Evolutionary conservation across 176 grass and related monocot genomes (phyloP).

Genomic region (Musa itinerans): DNA sequence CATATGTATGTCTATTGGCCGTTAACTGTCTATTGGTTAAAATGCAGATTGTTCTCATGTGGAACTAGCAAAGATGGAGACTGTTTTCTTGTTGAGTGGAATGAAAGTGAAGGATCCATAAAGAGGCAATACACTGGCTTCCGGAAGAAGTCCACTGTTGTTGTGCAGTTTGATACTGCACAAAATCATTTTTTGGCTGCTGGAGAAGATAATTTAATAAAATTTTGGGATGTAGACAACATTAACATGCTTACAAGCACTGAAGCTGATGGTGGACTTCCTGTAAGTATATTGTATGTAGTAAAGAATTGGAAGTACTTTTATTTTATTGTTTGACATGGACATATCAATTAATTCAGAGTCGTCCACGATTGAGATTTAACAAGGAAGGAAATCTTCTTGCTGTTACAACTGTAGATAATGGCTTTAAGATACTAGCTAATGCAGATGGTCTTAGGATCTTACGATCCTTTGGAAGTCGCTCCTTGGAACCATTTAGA

Average conservation of each 20-base stretch:
- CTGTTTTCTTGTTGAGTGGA: constrained; percentile 91
- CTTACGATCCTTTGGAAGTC: constrained; percentile 41
- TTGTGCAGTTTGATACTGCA: constrained; percentile 92
- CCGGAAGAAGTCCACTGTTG: constrained; percentile 55
- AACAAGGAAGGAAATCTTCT: constrained; percentile 98
- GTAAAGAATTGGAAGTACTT: too few species aligned
- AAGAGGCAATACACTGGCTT: constrained; percentile 83
- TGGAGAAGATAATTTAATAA: constrained; percentile 90
- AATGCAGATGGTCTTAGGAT: constrained; percentile 70
- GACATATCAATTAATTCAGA: constrained; percentile 37
- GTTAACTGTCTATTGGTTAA: not conserved
- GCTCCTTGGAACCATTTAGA: constrained; percentile 68
- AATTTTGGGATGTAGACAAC: constrained; percentile 94
- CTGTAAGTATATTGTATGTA: constrained; percentile 36
- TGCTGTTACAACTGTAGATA: constrained; percentile 83
- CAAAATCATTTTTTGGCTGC: constrained; percentile 94
- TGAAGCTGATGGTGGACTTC: constrained; percentile 72
- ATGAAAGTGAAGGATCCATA: constrained; percentile 98
- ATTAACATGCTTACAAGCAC: constrained; percentile 65
- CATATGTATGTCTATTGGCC: too few species aligned
- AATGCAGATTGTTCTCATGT: constrained; percentile 85
- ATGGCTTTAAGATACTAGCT: constrained; percentile 89
- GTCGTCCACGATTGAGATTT: constrained; percentile 76
- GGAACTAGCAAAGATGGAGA: constrained; percentile 96
- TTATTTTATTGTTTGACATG: not conserved